These are phyloP conservation scores for Lathyrus oleraceus DNA, from an alignment of 306 rosid species.

Conservation along the genomic window DNA sequence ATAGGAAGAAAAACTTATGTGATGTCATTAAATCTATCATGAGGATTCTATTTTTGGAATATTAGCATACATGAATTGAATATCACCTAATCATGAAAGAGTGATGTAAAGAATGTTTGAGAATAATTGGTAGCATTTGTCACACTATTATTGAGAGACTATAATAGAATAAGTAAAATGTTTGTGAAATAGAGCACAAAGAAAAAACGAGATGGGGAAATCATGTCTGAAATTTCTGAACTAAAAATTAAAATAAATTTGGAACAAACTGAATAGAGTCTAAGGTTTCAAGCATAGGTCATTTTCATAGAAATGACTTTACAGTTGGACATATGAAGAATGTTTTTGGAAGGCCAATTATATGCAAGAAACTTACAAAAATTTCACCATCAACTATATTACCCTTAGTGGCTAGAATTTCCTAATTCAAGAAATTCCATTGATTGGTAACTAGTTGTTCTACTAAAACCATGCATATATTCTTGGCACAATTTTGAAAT, in stretches of 20 bases:
- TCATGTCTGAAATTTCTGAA: constrained; percentile 32
- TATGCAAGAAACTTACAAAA: constrained; percentile 11
- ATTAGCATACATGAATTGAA: no score
- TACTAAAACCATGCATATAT: neutral
- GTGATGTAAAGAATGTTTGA: neutral
- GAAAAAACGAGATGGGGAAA: constrained; percentile 21
- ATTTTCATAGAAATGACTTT: constrained; percentile 40
- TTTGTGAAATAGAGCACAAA: constrained; percentile 27
- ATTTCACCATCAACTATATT: constrained; percentile 19
- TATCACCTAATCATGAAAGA: neutral
- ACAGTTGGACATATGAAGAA: constrained; percentile 40
- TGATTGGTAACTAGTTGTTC: constrained; percentile 4
- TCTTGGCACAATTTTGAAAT: neutral
- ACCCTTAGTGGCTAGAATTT: constrained; percentile 25
- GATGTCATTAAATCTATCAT: neutral
- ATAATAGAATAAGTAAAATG: constrained; percentile 25
- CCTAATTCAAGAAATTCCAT: constrained; percentile 17
- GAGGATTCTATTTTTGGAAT: neutral
- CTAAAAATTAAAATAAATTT: constrained; percentile 34
- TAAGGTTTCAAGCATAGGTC: constrained; percentile 40
- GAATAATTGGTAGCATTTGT: neutral
- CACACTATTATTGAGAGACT: constrained; percentile 21
- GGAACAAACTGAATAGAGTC: constrained; percentile 34
- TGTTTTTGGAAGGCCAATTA: constrained; percentile 25
- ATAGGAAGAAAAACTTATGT: neutral